These are phyloP conservation scores for Cladophialophora exuberans DNA, from an alignment of 2,329 filamentous ascomycete genomes.

Conservation along the genomic window DNA sequence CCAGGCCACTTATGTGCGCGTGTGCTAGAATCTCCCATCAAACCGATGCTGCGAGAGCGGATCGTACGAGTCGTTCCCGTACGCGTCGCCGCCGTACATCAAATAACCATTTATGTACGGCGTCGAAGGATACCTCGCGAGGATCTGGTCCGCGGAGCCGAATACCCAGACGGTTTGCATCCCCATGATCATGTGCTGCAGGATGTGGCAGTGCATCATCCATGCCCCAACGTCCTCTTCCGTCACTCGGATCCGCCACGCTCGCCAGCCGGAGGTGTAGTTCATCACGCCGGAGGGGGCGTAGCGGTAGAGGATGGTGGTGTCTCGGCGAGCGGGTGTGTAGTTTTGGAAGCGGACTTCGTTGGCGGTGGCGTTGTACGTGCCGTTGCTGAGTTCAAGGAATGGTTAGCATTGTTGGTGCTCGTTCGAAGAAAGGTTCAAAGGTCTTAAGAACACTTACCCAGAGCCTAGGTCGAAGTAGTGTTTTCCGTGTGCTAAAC, in stretches of 20 bases:
- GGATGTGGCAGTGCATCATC: slow-evolving; percentile 55
- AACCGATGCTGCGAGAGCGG: too few species aligned
- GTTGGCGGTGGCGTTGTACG: slow-evolving; percentile 48
- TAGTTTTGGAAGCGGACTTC: slow-evolving; percentile 42
- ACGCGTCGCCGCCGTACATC: too few species aligned
- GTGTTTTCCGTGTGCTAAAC: slow-evolving; percentile 52
- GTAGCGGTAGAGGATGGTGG: slow-evolving; percentile 62
- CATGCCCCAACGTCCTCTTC: slow-evolving; percentile 51
- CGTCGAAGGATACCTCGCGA: too few species aligned
- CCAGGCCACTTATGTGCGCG: too few species aligned
- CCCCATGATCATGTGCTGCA: slow-evolving; percentile 38
- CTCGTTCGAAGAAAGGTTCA: too few species aligned
- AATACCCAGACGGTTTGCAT: slow-evolving; percentile 47
- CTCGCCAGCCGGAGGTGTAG: slow-evolving; percentile 60
- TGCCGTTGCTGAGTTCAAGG: slow-evolving; percentile 39
- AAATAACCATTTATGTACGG: too few species aligned
- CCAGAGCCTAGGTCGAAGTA: slow-evolving; percentile 52
- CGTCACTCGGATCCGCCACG: slow-evolving; percentile 60
- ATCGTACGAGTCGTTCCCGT: too few species aligned
- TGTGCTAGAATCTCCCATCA: too few species aligned
- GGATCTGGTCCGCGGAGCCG: too few species aligned
- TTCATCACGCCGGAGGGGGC: slow-evolving; percentile 43
- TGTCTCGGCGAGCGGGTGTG: slow-evolving; percentile 49
- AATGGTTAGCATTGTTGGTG: too few species aligned
- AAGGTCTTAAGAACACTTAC: slow-evolving; percentile 8